Evolutionary conservation across 2,329 filamentous ascomycete genomes (phyloP).

Genomic region (Botrytis squamosa): DNA sequence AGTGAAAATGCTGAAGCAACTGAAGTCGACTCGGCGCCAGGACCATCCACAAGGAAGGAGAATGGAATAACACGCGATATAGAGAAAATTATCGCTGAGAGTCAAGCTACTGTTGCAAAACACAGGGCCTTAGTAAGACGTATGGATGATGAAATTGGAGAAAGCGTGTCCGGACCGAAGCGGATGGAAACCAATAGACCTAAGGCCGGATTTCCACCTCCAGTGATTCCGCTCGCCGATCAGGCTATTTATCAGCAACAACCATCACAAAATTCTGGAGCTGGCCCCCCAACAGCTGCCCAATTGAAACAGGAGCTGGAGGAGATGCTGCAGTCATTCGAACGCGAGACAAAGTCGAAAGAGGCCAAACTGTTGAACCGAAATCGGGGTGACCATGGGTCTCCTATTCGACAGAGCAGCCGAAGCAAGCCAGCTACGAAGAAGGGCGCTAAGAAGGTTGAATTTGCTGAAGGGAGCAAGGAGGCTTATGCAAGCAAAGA

Average conservation of each 20-base stretch:
- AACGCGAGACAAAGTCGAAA: constrained; percentile 7
- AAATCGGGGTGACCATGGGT: neutral
- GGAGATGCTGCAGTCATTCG: constrained; percentile 12
- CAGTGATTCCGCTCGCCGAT: neutral
- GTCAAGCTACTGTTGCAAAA: constrained; percentile 8
- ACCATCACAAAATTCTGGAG: neutral
- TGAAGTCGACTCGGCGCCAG: neutral
- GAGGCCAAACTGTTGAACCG: neutral
- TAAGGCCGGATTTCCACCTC: neutral
- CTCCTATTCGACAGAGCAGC: neutral
- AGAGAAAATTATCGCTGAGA: constrained; percentile 7
- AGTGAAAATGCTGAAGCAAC: neutral
- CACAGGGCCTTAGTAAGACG: neutral
- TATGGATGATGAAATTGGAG: constrained; percentile 1
- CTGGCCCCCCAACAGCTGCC: constrained; percentile 1
- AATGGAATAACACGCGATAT: neutral
- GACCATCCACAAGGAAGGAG: neutral
- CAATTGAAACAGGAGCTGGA: constrained; percentile 10
- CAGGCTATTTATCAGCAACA: neutral
- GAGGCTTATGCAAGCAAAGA: neutral
- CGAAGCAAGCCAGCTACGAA: neutral
- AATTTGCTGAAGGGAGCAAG: constrained; percentile 5
- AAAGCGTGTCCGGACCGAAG: neutral
- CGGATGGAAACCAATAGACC: neutral
- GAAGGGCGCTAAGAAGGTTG: constrained; percentile 5